These are phyloP conservation scores for Neospermospora avenae DNA, from an alignment of 2,329 filamentous ascomycete genomes.

Conservation along the genomic window DNA sequence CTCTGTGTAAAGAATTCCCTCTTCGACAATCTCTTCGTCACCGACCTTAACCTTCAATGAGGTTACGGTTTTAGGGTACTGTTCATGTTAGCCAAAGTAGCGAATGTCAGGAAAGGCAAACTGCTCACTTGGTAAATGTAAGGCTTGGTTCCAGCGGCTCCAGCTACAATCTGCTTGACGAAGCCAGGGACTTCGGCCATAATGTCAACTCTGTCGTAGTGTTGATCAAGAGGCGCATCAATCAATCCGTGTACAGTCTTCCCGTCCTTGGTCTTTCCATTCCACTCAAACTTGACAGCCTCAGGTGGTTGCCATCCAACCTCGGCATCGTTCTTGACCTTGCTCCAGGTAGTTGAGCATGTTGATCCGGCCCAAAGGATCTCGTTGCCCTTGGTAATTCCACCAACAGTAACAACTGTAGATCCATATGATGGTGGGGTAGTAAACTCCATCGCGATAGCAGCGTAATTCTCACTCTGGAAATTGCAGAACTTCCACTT, in stretches of 20 bases:
- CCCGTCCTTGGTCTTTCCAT: slow-evolving; percentile 72
- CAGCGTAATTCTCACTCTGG: slow-evolving; percentile 82
- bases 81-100: slow-evolving; percentile 26
- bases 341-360: slow-evolving; percentile 66
- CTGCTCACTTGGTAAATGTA: slow-evolving; percentile 87
- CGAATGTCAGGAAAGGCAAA: background rate
- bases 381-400: slow-evolving; percentile 75
- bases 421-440: slow-evolving; percentile 91
- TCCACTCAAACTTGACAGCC: slow-evolving; percentile 72
- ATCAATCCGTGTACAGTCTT: slow-evolving; percentile 68
- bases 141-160: slow-evolving; percentile 85
- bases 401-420: slow-evolving; percentile 79
- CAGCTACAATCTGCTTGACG: slow-evolving; percentile 88
- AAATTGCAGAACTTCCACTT: slow-evolving; percentile 94
- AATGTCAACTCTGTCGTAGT: slow-evolving; percentile 83
- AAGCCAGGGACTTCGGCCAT: slow-evolving; percentile 96
- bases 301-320: slow-evolving; percentile 89
- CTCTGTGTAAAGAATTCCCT: slow-evolving; percentile 79
- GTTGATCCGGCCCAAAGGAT: slow-evolving; percentile 69
- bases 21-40: slow-evolving; percentile 72
- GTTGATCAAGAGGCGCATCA: slow-evolving; percentile 64
- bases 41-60: slow-evolving; percentile 82
- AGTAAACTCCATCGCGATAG: slow-evolving; percentile 91
- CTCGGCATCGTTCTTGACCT: slow-evolving; percentile 66
- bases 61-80: slow-evolving; percentile 69